Evolutionary conservation across 2,329 filamentous ascomycete species (phyloP), one percentile per base, ranked within the genome.

Genomic region (Leptodontidium sp.): DNA sequence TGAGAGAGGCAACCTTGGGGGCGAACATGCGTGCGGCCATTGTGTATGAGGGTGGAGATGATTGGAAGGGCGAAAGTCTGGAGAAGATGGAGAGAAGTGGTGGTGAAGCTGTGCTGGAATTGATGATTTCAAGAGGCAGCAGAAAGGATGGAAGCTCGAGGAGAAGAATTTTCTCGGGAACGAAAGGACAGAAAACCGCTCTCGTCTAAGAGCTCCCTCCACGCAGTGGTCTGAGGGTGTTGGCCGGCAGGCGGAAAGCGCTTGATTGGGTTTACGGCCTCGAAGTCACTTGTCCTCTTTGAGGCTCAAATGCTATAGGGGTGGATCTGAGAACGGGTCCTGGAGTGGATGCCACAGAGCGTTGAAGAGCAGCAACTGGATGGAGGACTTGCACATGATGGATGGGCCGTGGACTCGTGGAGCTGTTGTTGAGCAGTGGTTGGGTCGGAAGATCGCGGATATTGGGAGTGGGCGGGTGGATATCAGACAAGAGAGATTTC

Each of bases 21-120:
- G 91, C 89, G 84, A 93, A 87, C 83, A 93, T 87, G 85, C 91
- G 91, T 82, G 89, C 87, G 83, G 91, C 90, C 91, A 94, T 94
- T 93, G 87, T 88, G 87, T 89, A 57, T 29, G 62, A 68, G 63
- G 52, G 68, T 66, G 64, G 65, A 68, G 67, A 68, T 71, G 70
- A 72, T 66, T 68, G 68, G 67, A 65, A 67, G 58, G 49, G 58
- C 40, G 50, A 67, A 68, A 68, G 68, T 71, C 71, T 72, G 68
- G 72, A 70, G 71, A 72, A 70, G 68, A 62, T 68, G 67, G 66
- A 70, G 64, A 45, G 62, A 65, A 68, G 65, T 70, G 55, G 49
- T 68, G 61, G 29, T 32, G 29, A 64, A 65, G 64, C 40, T 40
- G 61, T 71, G 65, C 35, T 71, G 63, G 61, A 68, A 32, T 49